phyloP scores from a whole-genome alignment of 163 green algal species.

The Prototheca stagnorum region DNA sequence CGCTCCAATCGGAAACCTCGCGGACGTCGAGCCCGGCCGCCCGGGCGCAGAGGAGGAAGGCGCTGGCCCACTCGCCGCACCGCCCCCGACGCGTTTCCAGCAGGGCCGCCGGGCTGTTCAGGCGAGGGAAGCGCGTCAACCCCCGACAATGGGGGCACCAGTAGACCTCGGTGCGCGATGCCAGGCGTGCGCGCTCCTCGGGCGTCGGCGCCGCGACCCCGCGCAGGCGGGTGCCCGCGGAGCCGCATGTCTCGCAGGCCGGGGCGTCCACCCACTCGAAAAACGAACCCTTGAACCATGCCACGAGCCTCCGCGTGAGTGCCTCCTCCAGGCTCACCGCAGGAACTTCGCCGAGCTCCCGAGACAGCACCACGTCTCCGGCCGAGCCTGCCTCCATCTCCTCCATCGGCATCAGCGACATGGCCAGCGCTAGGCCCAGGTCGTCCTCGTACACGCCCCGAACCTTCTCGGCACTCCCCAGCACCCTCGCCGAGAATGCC shows the following conservation, averaged over 20 bases:
- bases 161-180: conserved; percentile 32
- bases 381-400: conserved; percentile 6
- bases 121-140: conserved; percentile 35
- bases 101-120: conserved; percentile 47
- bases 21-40: conserved; percentile 31
- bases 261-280: conserved; percentile 55
- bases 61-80: conserved; percentile 63
- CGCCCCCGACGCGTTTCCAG: conserved; percentile 47
- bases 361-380: conserved; percentile 8
- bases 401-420: conserved; percentile 23
- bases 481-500: no score
- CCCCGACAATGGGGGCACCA: conserved; percentile 4
- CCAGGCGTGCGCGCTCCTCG: no score
- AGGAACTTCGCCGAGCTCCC: conserved; percentile 15
- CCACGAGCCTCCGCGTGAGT: conserved; percentile 24
- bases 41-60: conserved; percentile 45
- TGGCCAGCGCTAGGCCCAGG: conserved; percentile 21
- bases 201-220: background rate
- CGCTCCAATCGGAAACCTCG: conserved; percentile 43
- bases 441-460: conserved; percentile 31
- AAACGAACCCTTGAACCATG: conserved; percentile 64
- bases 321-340: conserved; percentile 11
- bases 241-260: conserved; percentile 25
- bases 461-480: no score
- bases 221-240: background rate